Evolutionary conservation across 2,329 filamentous ascomycete species (phyloP).

Genomic region (Pseudocercospora musae): DNA sequence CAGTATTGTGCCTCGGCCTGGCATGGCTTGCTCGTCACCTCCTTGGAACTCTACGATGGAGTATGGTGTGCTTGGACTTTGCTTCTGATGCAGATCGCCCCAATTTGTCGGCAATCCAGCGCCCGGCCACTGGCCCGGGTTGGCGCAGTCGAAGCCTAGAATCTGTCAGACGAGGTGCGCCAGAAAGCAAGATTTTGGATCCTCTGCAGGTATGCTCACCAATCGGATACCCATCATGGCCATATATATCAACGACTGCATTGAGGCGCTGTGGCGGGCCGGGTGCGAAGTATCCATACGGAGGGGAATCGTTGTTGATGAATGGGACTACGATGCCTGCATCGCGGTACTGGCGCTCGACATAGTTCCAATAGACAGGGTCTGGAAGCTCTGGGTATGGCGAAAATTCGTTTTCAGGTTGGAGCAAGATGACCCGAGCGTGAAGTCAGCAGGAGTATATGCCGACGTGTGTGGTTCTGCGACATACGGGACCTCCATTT

Average conservation of each 20-base stretch:
- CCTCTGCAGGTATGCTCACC: constrained; percentile 17
- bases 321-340: constrained; percentile 71
- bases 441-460: not conserved
- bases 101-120: constrained; percentile 56
- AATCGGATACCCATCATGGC: constrained; percentile 61
- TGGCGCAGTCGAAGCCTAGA: constrained; percentile 55
- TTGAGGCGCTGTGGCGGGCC: constrained; percentile 48
- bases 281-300: constrained; percentile 61
- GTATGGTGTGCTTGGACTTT: constrained; percentile 65
- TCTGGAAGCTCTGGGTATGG: constrained; percentile 59
- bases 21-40: constrained; percentile 13
- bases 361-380: constrained; percentile 58
- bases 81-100: constrained; percentile 52
- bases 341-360: constrained; percentile 64
- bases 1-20: not conserved
- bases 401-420: constrained; percentile 80
- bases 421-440: constrained; percentile 63
- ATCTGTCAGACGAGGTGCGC: not conserved
- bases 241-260: constrained; percentile 57
- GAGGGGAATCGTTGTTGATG: constrained; percentile 68
- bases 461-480: not conserved
- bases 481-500: constrained; percentile 62
- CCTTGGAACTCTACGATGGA: constrained; percentile 56
- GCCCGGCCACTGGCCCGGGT: constrained; percentile 60
- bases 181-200: not conserved